Percentiles rank a stretch among this genome's conserved stretches.
Conservation (phyloP, 2,329 filamentous ascomycete genomes). For the Aureobasidium sp. region DNA sequence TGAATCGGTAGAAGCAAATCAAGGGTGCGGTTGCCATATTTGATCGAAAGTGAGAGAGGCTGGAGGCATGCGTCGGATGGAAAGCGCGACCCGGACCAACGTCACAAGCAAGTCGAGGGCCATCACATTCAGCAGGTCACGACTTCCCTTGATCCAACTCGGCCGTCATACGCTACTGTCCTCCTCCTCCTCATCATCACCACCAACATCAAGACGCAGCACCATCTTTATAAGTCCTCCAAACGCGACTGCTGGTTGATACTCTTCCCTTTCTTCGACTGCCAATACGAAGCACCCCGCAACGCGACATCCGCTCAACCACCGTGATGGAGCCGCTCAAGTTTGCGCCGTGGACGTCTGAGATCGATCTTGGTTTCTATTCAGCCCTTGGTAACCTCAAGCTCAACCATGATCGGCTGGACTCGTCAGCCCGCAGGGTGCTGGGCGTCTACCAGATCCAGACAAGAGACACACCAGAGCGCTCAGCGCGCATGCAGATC, state of each 20-base stretch:
- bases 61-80: not conserved
- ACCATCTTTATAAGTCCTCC: too few relatives aligned
- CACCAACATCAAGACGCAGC: not conserved
- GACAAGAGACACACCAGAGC: conserved; percentile 59
- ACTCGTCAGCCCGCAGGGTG: conserved; percentile 82
- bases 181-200: not conserved
- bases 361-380: conserved; percentile 95
- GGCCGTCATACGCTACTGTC: not conserved
- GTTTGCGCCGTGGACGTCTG: conserved; percentile 86
- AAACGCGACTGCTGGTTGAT: too few relatives aligned
- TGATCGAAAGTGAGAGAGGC: too few relatives aligned
- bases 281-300: conserved; percentile 13
- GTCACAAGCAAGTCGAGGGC: not conserved
- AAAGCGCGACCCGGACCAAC: conserved; percentile 7
- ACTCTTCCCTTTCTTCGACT: too few relatives aligned
- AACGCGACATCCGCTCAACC: conserved; percentile 15
- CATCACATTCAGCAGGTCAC: conserved; percentile 8
- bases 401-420: conserved; percentile 93
- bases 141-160: not conserved
- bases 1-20: too few relatives aligned
- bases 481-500: conserved; percentile 84
- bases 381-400: conserved; percentile 85
- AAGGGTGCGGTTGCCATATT: too few relatives aligned
- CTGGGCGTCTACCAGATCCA: conserved; percentile 86
- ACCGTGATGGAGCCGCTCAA: conserved; percentile 45